Evolutionary conservation across 2,329 filamentous ascomycete species (phyloP), one percentile per base, ranked within the genome.

Genomic region (Thelonectria discophora): DNA sequence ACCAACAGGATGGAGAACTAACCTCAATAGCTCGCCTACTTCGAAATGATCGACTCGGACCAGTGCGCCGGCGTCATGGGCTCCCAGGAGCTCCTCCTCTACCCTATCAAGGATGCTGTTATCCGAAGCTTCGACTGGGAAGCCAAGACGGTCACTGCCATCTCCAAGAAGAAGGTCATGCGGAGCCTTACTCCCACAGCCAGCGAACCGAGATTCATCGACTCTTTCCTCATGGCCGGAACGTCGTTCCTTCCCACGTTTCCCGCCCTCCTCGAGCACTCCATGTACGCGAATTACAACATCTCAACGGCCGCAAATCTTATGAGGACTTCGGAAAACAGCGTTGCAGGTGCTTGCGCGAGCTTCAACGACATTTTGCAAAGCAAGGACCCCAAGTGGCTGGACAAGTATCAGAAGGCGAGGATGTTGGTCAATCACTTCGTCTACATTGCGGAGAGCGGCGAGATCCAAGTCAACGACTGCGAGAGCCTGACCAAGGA

Each of bases 341-440:
- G 87, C 43, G 91, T 96, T 12, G 86, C 90, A 13, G 85, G 84
- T 11, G 86, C 93, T 3, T 96, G 93, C 73, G 84, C 88, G 55
- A 89, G 89, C 52, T 94, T 92, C 73, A 89, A 90, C 71, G 93
- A 97, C 60, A 89, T 96, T 52, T 82, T 93, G 11, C 86, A 90
- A 67, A 82, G 86, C 51, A 86, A 88, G 69, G 88, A 92, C 43
- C 81, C 89, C 15, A 85, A 90, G 53, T 99, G 97, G 83, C 82
- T 92, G 32, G 91, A 94, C 74, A 92, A 91, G 72, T 99, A 93
- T 75, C 91, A 90, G 73, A 94, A 92, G 76, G 93, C 93, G 20
- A 89, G 90, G 64, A 89, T 96, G 84, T 90, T 89, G 1, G 87
- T 97, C 51, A 90, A 93, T 72, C 94, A 98, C 76, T 94, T 94